Conservation (phyloP, 1,139 yeast species). For the Lodderomyces parapsilosis region DNA sequence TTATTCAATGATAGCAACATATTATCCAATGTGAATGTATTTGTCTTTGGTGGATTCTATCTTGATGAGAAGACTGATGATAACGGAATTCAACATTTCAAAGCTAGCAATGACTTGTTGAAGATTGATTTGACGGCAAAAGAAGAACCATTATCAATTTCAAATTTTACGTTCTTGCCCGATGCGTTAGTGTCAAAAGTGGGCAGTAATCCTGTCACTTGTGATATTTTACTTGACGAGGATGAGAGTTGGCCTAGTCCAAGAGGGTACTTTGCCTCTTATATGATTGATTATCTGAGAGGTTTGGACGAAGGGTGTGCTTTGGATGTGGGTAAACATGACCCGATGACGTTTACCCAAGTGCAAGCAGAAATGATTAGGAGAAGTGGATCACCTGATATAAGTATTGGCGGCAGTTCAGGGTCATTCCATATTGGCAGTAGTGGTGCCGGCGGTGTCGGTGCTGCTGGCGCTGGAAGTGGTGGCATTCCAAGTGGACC, state of each 20-base stretch:
- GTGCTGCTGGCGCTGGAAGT: neutral
- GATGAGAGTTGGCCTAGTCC: conserved; percentile 33
- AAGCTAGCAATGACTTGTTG: conserved; percentile 36
- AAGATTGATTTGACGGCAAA: conserved; percentile 32
- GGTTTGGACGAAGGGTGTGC: conserved; percentile 23
- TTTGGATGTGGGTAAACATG: conserved; percentile 9
- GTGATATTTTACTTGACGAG: conserved; percentile 12
- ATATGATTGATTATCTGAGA: conserved; percentile 24
- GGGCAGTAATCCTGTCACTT: conserved; percentile 11
- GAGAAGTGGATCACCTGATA: conserved; percentile 5
- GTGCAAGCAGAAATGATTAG: conserved; percentile 8
- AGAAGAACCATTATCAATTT: conserved; percentile 10
- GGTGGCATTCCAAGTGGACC: conserved; percentile 5
- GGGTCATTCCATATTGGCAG: conserved; percentile 18
- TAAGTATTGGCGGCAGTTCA: conserved; percentile 10
- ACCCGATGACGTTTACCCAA: neutral
- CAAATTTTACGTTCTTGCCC: conserved; percentile 17
- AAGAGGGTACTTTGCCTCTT: conserved; percentile 42
- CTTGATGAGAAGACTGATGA: conserved; percentile 10
- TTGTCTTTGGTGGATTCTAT: conserved; percentile 44
- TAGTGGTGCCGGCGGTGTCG: neutral
- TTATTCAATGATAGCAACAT: conserved; percentile 13
- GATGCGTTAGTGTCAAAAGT: conserved; percentile 23
- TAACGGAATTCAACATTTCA: conserved; percentile 22
- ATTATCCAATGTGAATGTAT: conserved; percentile 22